A percentile compares a stretch with the other conserved stretches of the same genome.
Evolutionary conservation across 78 protist species (phyloP).

Genomic region (Diacronema lutheri): DNA sequence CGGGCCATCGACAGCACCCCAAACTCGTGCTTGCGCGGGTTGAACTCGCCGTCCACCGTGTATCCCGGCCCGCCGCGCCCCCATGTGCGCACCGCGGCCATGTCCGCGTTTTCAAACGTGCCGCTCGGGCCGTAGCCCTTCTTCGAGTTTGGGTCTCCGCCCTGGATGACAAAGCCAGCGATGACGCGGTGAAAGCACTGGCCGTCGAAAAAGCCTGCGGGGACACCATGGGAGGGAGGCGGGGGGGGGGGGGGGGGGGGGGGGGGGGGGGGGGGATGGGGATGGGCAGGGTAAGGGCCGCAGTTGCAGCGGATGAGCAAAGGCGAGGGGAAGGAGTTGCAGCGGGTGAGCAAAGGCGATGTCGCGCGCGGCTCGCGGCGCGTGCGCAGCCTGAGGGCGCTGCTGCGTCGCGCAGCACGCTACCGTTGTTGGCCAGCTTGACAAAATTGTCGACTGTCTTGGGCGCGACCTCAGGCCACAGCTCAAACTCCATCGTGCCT

Average conservation of each 20-base stretch:
- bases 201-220: conserved; percentile 38
- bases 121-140: conserved; percentile 23
- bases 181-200: conserved; percentile 26
- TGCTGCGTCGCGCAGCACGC: too few relatives aligned
- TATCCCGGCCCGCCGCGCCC: conserved; percentile 26
- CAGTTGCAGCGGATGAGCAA: too few relatives aligned
- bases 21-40: conserved; percentile 24
- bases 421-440: conserved; percentile 8
- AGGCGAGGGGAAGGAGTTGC: too few relatives aligned
- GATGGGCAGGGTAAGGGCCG: too few relatives aligned
- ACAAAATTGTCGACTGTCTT: background rate
- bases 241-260: too few relatives aligned
- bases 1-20: conserved; percentile 41
- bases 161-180: conserved; percentile 34
- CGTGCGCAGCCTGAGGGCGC: too few relatives aligned
- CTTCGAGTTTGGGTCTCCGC: conserved; percentile 33
- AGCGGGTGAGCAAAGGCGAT: too few relatives aligned
- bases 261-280: too few relatives aligned
- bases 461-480: conserved; percentile 32
- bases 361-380: too few relatives aligned
- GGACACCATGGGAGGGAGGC: too few relatives aligned
- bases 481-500: conserved; percentile 20
- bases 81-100: background rate
- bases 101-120: background rate
- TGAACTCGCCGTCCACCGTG: conserved; percentile 23